Conservation (phyloP, 495 filamentous ascomycete species). For the Talaromyces ruber region DNA sequence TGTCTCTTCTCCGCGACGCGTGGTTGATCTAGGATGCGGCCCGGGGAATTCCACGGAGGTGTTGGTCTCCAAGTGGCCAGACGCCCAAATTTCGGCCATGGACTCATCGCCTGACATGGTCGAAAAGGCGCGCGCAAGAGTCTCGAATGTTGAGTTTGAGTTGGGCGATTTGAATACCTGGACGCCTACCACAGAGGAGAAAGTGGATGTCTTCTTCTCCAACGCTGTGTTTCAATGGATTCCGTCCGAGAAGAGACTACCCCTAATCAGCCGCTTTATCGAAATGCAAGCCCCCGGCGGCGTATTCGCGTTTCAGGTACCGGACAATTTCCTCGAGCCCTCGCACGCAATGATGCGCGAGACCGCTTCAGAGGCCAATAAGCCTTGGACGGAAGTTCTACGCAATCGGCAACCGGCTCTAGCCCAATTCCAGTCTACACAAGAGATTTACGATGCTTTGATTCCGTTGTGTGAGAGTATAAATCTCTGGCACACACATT, state of each 20-base stretch:
- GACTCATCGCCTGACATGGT: slow-evolving; percentile 49
- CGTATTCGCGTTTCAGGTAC: slow-evolving; percentile 46
- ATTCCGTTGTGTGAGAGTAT: slow-evolving; percentile 30
- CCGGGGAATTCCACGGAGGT: slow-evolving; percentile 44
- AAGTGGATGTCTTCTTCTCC: slow-evolving; percentile 40
- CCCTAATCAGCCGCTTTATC: slow-evolving; percentile 31
- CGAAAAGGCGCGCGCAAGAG: slow-evolving; percentile 25
- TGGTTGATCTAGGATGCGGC: slow-evolving; percentile 50
- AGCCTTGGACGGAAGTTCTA: slow-evolving; percentile 28
- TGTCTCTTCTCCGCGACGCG: slow-evolving; percentile 20
- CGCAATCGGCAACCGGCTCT: slow-evolving; percentile 21
- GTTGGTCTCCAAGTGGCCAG: slow-evolving; percentile 34
- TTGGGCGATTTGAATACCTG: slow-evolving; percentile 32
- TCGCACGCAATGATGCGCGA: slow-evolving; percentile 42
- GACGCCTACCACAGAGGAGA: slow-evolving; percentile 9
- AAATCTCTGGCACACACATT: slow-evolving; percentile 43
- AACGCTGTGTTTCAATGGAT: slow-evolving; percentile 53
- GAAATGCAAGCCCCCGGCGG: slow-evolving; percentile 27
- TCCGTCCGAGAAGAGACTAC: slow-evolving; percentile 26
- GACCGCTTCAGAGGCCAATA: slow-evolving; percentile 19
- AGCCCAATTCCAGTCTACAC: slow-evolving; percentile 36
- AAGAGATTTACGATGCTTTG: slow-evolving; percentile 37
- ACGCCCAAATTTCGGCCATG: slow-evolving; percentile 37
- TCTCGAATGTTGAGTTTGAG: slow-evolving; percentile 24
- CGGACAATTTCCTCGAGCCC: slow-evolving; percentile 40